A percentile compares a stretch with the other conserved stretches of the same genome.
phyloP scores from a whole-genome alignment of 2,329 filamentous ascomycete species.

The Cadophora malorum region DNA sequence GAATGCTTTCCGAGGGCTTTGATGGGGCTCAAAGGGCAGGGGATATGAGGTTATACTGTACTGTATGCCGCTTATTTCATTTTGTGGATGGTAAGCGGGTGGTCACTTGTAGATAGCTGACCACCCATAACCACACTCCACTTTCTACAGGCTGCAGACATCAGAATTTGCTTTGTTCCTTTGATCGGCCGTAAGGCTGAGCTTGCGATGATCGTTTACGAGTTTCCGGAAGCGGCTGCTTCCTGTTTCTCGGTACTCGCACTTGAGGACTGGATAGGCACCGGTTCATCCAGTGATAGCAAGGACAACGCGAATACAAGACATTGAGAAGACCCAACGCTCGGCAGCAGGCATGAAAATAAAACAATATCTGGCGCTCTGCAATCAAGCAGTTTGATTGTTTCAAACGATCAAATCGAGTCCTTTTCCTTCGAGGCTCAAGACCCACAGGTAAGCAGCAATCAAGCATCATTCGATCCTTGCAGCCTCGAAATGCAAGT shows the following conservation, averaged over 20 bases:
- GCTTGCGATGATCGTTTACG: neutral
- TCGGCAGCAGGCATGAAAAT: neutral
- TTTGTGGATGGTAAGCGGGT: slow-evolving; percentile 10
- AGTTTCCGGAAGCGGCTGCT: neutral
- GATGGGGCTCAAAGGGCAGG: neutral
- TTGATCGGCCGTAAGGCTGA: neutral
- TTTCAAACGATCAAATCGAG: neutral
- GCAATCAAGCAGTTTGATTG: neutral
- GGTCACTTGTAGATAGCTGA: slow-evolving; percentile 14
- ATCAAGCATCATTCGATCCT: neutral
- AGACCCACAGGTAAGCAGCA: neutral
- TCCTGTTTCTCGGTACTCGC: neutral
- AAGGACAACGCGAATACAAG: neutral
- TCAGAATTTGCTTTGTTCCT: neutral
- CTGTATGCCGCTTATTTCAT: slow-evolving; percentile 12
- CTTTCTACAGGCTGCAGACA: neutral
- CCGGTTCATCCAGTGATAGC: neutral
- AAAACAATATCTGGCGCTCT: neutral
- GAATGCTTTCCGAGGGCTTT: neutral
- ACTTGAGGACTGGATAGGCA: neutral
- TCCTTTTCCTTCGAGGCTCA: neutral
- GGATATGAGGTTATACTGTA: neutral
- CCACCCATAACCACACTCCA: neutral
- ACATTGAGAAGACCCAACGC: neutral
- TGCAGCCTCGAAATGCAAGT: neutral